A percentile compares a stretch with the other conserved stretches of the same genome.
phyloP scores from a whole-genome alignment of 2,329 filamentous ascomycete species.

The Colletotrichum navitas region DNA sequence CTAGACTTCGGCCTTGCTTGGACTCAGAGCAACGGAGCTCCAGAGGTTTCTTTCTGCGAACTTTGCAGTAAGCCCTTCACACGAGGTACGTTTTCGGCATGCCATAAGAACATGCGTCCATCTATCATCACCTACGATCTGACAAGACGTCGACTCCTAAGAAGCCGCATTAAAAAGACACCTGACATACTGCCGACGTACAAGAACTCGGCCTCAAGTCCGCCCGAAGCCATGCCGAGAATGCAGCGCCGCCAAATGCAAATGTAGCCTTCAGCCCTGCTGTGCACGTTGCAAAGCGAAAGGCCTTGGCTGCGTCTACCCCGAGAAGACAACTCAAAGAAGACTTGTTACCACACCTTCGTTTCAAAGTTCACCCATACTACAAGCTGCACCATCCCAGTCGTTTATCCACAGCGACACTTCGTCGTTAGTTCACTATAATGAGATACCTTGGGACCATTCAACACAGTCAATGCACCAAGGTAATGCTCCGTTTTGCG shows the following conservation, averaged over 20 bases:
- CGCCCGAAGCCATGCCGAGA: constrained; percentile 33
- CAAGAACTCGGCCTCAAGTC: constrained; percentile 12
- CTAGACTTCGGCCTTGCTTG: background rate
- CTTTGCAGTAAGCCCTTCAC: constrained; percentile 37
- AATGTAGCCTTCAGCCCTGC: constrained; percentile 27
- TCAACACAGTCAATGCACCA: background rate
- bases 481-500: background rate
- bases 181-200: constrained; percentile 26
- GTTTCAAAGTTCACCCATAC: too few relatives aligned
- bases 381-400: background rate
- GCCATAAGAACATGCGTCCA: background rate
- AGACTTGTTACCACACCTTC: background rate
- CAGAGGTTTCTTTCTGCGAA: constrained; percentile 18
- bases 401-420: background rate
- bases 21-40: background rate
- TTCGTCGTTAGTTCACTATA: background rate
- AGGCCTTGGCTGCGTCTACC: constrained; percentile 31
- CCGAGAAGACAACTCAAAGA: background rate
- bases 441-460: background rate
- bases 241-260: constrained; percentile 36
- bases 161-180: constrained; percentile 28
- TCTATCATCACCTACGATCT: background rate
- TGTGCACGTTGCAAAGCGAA: constrained; percentile 34
- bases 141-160: background rate
- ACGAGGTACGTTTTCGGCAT: constrained; percentile 9